Evolutionary conservation across 495 filamentous ascomycete species (phyloP).

Genomic region (Hypoxylon lienhwacheense): DNA sequence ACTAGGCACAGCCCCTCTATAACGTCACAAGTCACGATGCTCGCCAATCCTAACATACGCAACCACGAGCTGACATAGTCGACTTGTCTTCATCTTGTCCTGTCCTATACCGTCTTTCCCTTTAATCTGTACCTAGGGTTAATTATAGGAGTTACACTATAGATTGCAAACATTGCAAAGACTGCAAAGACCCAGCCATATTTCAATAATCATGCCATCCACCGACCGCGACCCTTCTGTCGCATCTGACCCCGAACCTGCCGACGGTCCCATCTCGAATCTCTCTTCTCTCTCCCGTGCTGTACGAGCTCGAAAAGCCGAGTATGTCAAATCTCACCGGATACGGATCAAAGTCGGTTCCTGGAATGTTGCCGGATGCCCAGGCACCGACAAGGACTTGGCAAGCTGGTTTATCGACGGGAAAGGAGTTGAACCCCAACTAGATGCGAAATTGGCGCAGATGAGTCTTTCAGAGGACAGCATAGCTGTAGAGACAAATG

Average conservation of each 20-base stretch:
- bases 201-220: slow-evolving; percentile 31
- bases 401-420: slow-evolving; percentile 82
- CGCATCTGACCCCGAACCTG: slow-evolving; percentile 40
- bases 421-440: slow-evolving; percentile 53
- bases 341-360: slow-evolving; percentile 84
- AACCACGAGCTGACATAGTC: slow-evolving; percentile 30
- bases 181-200: background rate
- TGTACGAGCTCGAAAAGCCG: slow-evolving; percentile 69
- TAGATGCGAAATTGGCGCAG: slow-evolving; percentile 61
- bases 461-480: slow-evolving; percentile 46
- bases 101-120: background rate
- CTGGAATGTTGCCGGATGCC: slow-evolving; percentile 90
- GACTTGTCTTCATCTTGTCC: background rate
- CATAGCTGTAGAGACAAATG: slow-evolving; percentile 18
- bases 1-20: slow-evolving; percentile 19
- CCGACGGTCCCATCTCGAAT: slow-evolving; percentile 42
- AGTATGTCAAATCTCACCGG: slow-evolving; percentile 70
- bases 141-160: too few relatives aligned
- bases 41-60: slow-evolving; percentile 10
- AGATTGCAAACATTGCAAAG: too few relatives aligned
- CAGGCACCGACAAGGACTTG: slow-evolving; percentile 82
- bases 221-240: slow-evolving; percentile 36
- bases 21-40: slow-evolving; percentile 30
- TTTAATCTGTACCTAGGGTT: background rate
- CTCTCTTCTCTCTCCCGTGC: slow-evolving; percentile 52